A percentile compares a stretch with the other conserved stretches of the same genome.
Evolutionary conservation across 345 rosid genomes (phyloP).

Genomic region (Gossypium thurberi): DNA sequence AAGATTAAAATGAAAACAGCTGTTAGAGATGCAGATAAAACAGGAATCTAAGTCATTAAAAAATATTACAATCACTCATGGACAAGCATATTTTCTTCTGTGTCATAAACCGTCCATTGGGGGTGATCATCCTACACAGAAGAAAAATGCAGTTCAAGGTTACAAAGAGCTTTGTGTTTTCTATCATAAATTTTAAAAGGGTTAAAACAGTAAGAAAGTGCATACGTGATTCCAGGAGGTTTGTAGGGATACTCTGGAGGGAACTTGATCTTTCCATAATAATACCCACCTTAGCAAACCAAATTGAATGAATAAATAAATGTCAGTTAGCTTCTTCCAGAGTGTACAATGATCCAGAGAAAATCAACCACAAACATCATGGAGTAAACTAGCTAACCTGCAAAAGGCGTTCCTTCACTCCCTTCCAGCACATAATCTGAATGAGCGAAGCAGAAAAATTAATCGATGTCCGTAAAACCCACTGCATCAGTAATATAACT

Average conservation of each 20-base stretch:
- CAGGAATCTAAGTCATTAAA: conserved; percentile 9
- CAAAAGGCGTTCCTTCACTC: conserved; percentile 88
- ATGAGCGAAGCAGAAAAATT: conserved; percentile 18
- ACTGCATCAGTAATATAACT: conserved; percentile 10
- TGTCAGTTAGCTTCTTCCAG: conserved; percentile 3
- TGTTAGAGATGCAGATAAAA: not conserved
- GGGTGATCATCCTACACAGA: conserved; percentile 75
- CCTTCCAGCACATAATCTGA: conserved; percentile 94
- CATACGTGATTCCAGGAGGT: conserved; percentile 98
- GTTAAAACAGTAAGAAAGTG: conserved; percentile 11
- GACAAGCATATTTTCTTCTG: conserved; percentile 97
- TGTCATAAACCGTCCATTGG: conserved; percentile 91
- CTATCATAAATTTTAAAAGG: conserved; percentile 6
- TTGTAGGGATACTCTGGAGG: conserved; percentile 94
- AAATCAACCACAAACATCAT: conserved; percentile 13
- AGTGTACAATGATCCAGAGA: conserved; percentile 10
- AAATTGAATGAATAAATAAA: not conserved
- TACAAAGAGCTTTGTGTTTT: not conserved
- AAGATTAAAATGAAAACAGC: conserved; percentile 6
- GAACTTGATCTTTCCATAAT: conserved; percentile 94
- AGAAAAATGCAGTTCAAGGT: not conserved
- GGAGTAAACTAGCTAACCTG: conserved; percentile 43
- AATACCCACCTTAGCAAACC: conserved; percentile 53
- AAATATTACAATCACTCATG: conserved; percentile 90
- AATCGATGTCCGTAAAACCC: conserved; percentile 2